Evolutionary conservation across 257 asterid genomes (phyloP).

Genomic region (Solanum habrochaites): DNA sequence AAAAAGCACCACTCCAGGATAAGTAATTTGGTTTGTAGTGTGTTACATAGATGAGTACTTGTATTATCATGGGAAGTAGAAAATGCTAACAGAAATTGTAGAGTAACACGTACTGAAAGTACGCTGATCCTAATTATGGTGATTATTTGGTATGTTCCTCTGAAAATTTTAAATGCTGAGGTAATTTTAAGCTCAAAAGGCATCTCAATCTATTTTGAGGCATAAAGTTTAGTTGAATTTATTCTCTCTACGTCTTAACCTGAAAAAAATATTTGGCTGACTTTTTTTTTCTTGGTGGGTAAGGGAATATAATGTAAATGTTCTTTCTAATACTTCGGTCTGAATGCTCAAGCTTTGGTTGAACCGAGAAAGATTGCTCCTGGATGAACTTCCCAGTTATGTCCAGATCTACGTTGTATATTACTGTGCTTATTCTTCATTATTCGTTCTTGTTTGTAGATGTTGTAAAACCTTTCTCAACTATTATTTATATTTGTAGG

Average conservation of each 20-base stretch:
- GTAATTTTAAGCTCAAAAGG: not conserved
- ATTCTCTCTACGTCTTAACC: not conserved
- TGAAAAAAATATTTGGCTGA: not conserved
- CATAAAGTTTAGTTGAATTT: not conserved
- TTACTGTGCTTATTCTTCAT: conserved; percentile 4
- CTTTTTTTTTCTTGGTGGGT: not conserved
- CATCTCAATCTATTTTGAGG: not conserved
- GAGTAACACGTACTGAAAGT: not conserved
- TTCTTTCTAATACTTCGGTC: not conserved
- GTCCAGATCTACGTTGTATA: not conserved
- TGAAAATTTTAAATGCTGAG: not conserved
- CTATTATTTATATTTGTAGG: conserved; percentile 32
- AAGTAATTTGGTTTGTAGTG: not conserved
- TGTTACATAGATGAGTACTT: not conserved
- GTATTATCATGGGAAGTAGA: not conserved
- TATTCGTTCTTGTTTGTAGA: not conserved
- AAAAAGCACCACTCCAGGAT: not conserved
- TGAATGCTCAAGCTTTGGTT: not conserved
- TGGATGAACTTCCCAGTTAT: not conserved
- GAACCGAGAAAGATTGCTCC: not conserved
- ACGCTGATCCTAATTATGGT: not conserved
- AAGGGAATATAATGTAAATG: not conserved
- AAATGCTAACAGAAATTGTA: not conserved
- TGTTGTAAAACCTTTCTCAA: not conserved
- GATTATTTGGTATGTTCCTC: not conserved